Conservation (phyloP, 805 yeast species). For the Metschnikowia lochheadii region DNA sequence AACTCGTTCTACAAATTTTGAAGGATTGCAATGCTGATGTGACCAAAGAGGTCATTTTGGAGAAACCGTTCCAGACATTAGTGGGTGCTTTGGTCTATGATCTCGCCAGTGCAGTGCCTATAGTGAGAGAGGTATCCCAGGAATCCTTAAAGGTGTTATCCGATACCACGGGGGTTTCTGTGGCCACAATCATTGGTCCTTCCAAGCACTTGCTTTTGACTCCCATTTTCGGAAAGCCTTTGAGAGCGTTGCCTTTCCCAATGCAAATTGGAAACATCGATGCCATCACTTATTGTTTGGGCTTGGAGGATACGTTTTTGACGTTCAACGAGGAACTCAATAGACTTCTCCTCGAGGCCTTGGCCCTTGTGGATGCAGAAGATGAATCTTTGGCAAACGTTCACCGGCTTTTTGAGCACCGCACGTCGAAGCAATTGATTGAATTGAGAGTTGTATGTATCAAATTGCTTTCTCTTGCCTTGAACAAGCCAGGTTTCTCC, state of each 20-base stretch:
- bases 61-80: conserved; percentile 74
- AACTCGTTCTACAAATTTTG: conserved; percentile 60
- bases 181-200: conserved; percentile 73
- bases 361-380: conserved; percentile 95
- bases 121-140: conserved; percentile 80
- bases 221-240: conserved; percentile 95
- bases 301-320: conserved; percentile 74
- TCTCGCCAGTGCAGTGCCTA: conserved; percentile 79
- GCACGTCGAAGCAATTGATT: conserved; percentile 83
- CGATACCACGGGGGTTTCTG: conserved; percentile 62
- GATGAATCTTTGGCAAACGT: conserved; percentile 91
- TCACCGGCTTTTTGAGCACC: conserved; percentile 77
- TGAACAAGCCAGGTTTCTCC: conserved; percentile 80
- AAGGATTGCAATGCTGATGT: conserved; percentile 60
- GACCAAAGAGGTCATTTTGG: conserved; percentile 56
- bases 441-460: conserved; percentile 89
- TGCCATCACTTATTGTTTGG: conserved; percentile 89
- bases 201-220: conserved; percentile 79
- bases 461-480: conserved; percentile 71
- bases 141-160: conserved; percentile 63
- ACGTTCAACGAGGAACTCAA: conserved; percentile 86
- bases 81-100: conserved; percentile 91
- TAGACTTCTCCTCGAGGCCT: conserved; percentile 80
- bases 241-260: conserved; percentile 94
- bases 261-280: conserved; percentile 99